Evolutionary conservation across 768 basidiomycete species (phyloP).

Genomic region (Mycena metata): DNA sequence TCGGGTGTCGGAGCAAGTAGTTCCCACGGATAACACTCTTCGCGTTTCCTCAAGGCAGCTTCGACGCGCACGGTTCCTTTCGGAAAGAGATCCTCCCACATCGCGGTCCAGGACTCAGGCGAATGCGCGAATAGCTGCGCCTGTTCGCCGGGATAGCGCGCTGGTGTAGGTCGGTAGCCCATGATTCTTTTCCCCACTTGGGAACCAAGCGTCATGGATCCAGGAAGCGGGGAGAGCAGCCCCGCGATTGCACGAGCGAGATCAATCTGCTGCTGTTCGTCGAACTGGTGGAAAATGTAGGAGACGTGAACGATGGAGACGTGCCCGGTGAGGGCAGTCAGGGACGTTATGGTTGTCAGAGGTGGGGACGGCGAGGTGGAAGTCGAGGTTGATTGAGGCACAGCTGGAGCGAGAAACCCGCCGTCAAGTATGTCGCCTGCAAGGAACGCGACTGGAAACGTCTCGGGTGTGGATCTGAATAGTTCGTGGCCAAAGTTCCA

Average conservation of each 20-base stretch:
- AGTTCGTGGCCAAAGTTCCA: slow-evolving; percentile 64
- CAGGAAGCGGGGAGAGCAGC: slow-evolving; percentile 48
- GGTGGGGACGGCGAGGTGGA: background rate
- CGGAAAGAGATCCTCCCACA: slow-evolving; percentile 11
- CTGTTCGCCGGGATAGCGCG: background rate
- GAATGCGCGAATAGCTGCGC: background rate
- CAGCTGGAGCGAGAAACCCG: background rate
- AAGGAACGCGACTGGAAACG: slow-evolving; percentile 59
- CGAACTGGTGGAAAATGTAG: slow-evolving; percentile 53
- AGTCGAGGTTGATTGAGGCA: background rate
- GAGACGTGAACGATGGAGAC: slow-evolving; percentile 60
- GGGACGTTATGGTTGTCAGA: slow-evolving; percentile 1
- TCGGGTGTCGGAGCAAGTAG: background rate
- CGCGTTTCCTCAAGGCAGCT: background rate
- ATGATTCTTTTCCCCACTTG: background rate
- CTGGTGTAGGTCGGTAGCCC: background rate
- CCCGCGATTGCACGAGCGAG: slow-evolving; percentile 46
- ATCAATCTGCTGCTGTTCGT: slow-evolving; percentile 48
- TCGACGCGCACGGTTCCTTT: background rate
- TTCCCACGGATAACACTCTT: background rate
- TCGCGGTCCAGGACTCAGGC: slow-evolving; percentile 3
- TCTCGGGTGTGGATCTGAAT: slow-evolving; percentile 54
- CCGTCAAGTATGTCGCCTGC: slow-evolving; percentile 58
- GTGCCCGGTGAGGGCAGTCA: slow-evolving; percentile 48
- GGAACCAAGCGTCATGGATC: slow-evolving; percentile 35